Evolutionary conservation across 306 rosid species (phyloP).

Genomic region (Nissolia schottii): DNA sequence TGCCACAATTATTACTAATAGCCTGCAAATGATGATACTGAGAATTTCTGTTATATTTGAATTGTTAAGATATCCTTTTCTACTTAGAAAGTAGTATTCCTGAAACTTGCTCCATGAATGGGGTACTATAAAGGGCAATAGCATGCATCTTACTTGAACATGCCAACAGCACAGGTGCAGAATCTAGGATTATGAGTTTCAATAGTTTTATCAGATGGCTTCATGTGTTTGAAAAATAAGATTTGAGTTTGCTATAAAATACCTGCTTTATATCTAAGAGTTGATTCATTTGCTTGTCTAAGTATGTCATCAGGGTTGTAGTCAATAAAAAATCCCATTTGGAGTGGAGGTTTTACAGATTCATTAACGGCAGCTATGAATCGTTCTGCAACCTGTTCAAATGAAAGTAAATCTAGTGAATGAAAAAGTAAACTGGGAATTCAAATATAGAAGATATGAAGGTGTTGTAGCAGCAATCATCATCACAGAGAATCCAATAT

Average conservation of each 20-base stretch:
- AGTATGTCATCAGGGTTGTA: slow-evolving; percentile 56
- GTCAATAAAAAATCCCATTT: slow-evolving; percentile 81
- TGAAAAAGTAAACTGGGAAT: neutral
- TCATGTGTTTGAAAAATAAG: neutral
- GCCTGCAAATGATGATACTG: neutral
- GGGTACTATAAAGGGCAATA: neutral
- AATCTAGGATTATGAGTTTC: neutral
- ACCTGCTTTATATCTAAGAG: slow-evolving; percentile 65
- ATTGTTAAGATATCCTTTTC: neutral
- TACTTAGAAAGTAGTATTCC: slow-evolving; percentile 3
- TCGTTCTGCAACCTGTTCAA: slow-evolving; percentile 67
- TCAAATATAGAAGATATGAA: neutral
- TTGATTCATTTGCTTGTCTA: slow-evolving; percentile 71
- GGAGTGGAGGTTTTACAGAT: slow-evolving; percentile 47
- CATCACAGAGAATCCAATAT: too few species aligned
- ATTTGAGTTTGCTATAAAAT: slow-evolving; percentile 1
- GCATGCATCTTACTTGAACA: neutral
- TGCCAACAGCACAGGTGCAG: neutral
- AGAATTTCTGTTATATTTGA: neutral
- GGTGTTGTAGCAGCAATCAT: neutral
- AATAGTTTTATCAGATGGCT: neutral
- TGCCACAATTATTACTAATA: neutral
- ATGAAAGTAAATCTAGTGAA: neutral
- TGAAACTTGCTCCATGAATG: neutral
- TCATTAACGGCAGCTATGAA: slow-evolving; percentile 54